Evolutionary conservation across 192 early-diverging fungal species (phyloP).

Genomic region (Phlyctochytrium arcticum): DNA sequence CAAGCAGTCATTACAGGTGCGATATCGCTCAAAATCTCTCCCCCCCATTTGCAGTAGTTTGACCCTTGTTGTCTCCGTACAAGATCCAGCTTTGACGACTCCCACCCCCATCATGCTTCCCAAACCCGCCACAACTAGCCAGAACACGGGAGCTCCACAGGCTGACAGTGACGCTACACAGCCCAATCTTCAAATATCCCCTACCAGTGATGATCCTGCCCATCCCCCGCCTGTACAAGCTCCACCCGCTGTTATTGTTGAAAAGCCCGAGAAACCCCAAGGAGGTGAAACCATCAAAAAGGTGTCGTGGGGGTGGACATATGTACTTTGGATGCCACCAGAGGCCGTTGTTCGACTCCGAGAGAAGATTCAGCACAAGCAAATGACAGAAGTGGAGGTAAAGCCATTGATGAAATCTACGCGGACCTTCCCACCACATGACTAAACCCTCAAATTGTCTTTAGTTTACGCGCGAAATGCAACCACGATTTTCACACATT

Average conservation of each 20-base stretch:
- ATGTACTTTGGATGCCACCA: conserved; percentile 45
- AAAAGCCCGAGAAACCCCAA: conserved; percentile 4
- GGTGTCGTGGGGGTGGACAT: conserved; percentile 33
- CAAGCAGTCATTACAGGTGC: conserved; percentile 13
- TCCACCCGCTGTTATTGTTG: conserved; percentile 1
- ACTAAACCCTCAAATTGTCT: too few species aligned
- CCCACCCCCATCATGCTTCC: conserved; percentile 26
- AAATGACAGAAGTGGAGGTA: conserved; percentile 45
- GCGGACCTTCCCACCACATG: too few species aligned
- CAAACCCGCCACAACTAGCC: conserved; percentile 9
- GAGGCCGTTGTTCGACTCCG: conserved; percentile 41
- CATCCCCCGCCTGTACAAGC: too few species aligned
- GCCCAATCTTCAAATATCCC: too few species aligned
- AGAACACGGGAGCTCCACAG: background rate
- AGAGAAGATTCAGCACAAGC: conserved; percentile 42
- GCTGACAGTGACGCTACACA: background rate
- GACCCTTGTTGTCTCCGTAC: background rate
- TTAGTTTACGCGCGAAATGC: conserved; percentile 46
- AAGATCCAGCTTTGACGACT: conserved; percentile 15
- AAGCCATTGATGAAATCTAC: background rate
- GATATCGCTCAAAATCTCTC: background rate
- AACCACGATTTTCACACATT: conserved; percentile 43
- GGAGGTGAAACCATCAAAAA: conserved; percentile 38
- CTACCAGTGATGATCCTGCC: background rate
- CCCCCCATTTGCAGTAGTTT: background rate